phyloP scores from a whole-genome alignment of 352 stramenopile genomes.

The Pythium coloratum region DNA sequence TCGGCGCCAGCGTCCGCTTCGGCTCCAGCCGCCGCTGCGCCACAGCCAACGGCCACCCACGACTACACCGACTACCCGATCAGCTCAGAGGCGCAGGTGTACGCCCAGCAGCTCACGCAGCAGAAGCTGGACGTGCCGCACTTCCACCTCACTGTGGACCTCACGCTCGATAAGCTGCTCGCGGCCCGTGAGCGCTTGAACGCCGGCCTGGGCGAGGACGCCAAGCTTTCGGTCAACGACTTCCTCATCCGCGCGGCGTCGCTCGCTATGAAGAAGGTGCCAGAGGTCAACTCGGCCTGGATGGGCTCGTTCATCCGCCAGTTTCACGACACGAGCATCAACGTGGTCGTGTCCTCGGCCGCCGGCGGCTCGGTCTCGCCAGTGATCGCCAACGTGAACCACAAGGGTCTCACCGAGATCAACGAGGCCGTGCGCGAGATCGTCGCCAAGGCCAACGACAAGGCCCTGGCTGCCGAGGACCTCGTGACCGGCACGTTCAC shows the following conservation, averaged over 20 bases:
- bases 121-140: conserved; percentile 96
- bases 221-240: conserved; percentile 98
- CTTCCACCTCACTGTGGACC: conserved; percentile 96
- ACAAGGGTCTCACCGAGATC: conserved; percentile 90
- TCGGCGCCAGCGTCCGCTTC: conserved; percentile 25
- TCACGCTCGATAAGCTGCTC: conserved; percentile 92
- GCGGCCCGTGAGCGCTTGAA: conserved; percentile 89
- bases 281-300: conserved; percentile 89
- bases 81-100: conserved; percentile 66
- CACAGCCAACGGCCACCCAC: conserved; percentile 43
- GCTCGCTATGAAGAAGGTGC: conserved; percentile 96
- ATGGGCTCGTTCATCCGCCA: conserved; percentile 92
- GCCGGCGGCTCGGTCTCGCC: conserved; percentile 94
- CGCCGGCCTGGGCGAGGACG: conserved; percentile 88
- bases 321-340: conserved; percentile 95
- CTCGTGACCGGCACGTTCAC: conserved; percentile 93
- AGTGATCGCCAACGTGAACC: conserved; percentile 92
- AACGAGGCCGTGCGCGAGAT: conserved; percentile 79
- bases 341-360: conserved; percentile 80
- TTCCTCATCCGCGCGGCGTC: conserved; percentile 96
- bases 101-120: conserved; percentile 89
- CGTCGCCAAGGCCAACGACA: conserved; percentile 48
- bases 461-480: conserved; percentile 43
- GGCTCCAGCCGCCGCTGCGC: conserved; percentile 23
- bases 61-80: conserved; percentile 95